Base-by-base conservation (phyloP, 2,329 filamentous ascomycete species). In the Botrytis paeoniae region DNA sequence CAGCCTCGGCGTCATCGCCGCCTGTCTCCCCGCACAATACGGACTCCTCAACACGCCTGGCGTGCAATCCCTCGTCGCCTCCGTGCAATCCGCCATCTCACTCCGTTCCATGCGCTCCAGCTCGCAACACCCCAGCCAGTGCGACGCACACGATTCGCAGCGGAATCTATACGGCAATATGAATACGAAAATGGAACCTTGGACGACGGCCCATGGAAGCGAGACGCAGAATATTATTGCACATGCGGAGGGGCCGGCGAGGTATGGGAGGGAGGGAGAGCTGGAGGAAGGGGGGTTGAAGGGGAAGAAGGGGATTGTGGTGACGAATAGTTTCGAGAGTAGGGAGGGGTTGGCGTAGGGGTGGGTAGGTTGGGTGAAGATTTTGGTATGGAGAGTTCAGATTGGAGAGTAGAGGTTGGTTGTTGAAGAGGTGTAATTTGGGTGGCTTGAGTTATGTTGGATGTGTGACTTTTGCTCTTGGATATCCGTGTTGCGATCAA, bases 21-120 rank as follows among this genome's bases (percentile, higher is more conserved):
- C 71, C 45, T 60, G 62, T 68, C 70, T 72, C 16, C 70, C 62
- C 14, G 62, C 62, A 1, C 70, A 72, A 72, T 72, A 72, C 48
- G 62, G 62, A 5, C 62, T 72, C 29, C 48, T 72, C n/a, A 72
- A 48, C 5, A 68, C 48, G 1, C 8, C 43, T 1, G 51, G 62
- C 22, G 45, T 68, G 1, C 62, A 72, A 60, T 72, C 70, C 5
- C 20, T 72, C 3, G 64, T 72, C 51, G 70, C 62, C 1, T 68
- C 62, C 8, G 48, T 72, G 0, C 61, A 57, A 59, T 68, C 70
- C 5, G 70, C 62, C 9, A 72, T 72, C 32, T 72, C 70, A 0
- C 43, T 68, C 0, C 70, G 62, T 3, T 68, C 62, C 7, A 45
- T 59, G 16, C n/a, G 62, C 6, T 41, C 25, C 12, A 35, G 29